Conservation (phyloP, 108 stramenopile genomes). For the Cylindrotheca closterium region DNA sequence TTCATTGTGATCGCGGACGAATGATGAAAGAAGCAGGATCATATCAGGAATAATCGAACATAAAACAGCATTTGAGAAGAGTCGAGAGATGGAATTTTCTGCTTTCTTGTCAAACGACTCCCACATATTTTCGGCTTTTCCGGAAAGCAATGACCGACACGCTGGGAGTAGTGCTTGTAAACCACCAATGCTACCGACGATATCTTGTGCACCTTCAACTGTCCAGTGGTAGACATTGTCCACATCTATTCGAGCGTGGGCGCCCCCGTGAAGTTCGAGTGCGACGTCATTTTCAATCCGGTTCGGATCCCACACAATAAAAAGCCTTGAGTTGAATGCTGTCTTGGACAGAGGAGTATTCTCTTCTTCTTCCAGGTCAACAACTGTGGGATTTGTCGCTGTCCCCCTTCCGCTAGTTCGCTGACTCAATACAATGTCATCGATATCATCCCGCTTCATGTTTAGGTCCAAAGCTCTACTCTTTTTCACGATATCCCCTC, state of each 20-base stretch:
- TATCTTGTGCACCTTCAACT: slow-evolving; percentile 54
- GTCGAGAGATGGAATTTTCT: background rate
- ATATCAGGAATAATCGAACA: slow-evolving; percentile 40
- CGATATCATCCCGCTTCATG: slow-evolving; percentile 31
- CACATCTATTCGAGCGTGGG: slow-evolving; percentile 36
- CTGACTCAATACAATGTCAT: slow-evolving; percentile 35
- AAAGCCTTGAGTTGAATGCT: slow-evolving; percentile 59
- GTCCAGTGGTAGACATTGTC: slow-evolving; percentile 42
- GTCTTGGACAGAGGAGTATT: slow-evolving; percentile 18
- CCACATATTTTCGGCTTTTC: slow-evolving; percentile 18
- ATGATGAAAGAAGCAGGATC: slow-evolving; percentile 52
- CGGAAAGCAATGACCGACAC: slow-evolving; percentile 28
- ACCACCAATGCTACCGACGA: slow-evolving; percentile 68
- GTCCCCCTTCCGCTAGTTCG: slow-evolving; percentile 3
- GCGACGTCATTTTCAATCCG: slow-evolving; percentile 33
- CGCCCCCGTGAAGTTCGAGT: slow-evolving; percentile 63
- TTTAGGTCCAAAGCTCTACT: slow-evolving; percentile 22
- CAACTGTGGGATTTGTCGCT: slow-evolving; percentile 18
- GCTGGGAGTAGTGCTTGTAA: slow-evolving; percentile 64
- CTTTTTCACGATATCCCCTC: slow-evolving; percentile 16
- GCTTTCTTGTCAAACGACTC: slow-evolving; percentile 7
- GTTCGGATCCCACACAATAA: slow-evolving; percentile 71
- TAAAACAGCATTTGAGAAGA: background rate
- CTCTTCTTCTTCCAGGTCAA: slow-evolving; percentile 15
- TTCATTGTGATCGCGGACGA: slow-evolving; percentile 64